Conservation (phyloP, 768 basidiomycete species). For the Tulasnella sp. region DNA sequence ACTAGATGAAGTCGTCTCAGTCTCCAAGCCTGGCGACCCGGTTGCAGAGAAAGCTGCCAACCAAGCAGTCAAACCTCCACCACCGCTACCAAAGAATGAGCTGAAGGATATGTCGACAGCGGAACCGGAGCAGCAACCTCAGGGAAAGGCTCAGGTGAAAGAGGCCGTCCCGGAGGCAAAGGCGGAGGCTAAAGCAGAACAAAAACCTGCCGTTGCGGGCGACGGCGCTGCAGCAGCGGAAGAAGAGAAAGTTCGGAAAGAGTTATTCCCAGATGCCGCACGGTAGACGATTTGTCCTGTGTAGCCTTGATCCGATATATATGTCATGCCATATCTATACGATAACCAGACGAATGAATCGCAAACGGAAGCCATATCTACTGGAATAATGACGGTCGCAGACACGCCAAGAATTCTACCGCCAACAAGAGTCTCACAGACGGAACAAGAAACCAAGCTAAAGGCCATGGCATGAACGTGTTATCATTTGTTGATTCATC, state of each 20-base stretch:
- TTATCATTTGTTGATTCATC: constrained; percentile 17
- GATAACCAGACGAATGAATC: too few species aligned
- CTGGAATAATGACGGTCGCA: too few species aligned
- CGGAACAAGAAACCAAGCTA: constrained; percentile 15
- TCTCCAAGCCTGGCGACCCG: not conserved
- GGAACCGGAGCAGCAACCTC: constrained; percentile 22
- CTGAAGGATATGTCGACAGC: constrained; percentile 21
- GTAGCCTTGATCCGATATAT: too few species aligned
- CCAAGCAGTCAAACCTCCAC: constrained; percentile 11
- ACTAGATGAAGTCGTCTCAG: not conserved
- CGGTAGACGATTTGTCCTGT: not conserved
- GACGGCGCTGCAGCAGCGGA: constrained; percentile 18
- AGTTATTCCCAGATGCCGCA: constrained; percentile 28
- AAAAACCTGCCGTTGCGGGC: constrained; percentile 1
- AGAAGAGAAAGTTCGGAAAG: constrained; percentile 29
- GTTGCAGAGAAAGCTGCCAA: constrained; percentile 13
- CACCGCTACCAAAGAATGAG: constrained; percentile 12
- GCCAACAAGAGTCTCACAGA: too few species aligned
- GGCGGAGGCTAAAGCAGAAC: constrained; percentile 14
- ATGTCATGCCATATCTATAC: too few species aligned
- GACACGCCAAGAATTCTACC: too few species aligned
- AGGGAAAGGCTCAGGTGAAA: constrained; percentile 7
- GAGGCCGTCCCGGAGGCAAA: constrained; percentile 14
- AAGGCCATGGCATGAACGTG: not conserved
- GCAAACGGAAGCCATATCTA: too few species aligned